Base-by-base conservation (phyloP, 257 asterid genomes). In the Striga asiatica region DNA sequence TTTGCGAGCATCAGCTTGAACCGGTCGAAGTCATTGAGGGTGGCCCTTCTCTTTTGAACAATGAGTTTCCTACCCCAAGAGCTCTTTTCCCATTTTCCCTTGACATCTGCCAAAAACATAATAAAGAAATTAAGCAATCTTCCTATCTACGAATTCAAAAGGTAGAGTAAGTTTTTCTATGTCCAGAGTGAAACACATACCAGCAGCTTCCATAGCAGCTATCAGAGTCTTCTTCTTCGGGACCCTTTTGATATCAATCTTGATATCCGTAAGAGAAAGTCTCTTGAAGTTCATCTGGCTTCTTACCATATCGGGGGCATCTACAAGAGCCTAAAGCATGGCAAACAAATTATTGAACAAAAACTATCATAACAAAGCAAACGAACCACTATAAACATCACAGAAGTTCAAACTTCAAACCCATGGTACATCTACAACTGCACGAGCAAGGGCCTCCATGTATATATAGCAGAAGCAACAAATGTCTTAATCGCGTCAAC, bases 51-150 rank as follows among this genome's bases (percentile, higher is more conserved):
- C 89, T 87, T 87, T 76, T 91, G 98, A 20, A 91, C 98, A 62
- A 82, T 81, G 54, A 91, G 73, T 79, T 91, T 91, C 72, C 95
- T 84, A 22, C 95, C 98, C 98, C 98, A 91, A 8, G 96, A 81
- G 61, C 96, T 83, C 67, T 70, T 84, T 52, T 87, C 96, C 94
- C 96, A 87, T 62, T 84, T 91, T 32, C 71, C 78, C 72, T 81
- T 87, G 37, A 91, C 96, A 84, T 91, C 98, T 91, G 81, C 17
- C 5, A 27, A 2, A 46, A 27, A 45, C 1, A 17, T 32, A 6
- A 18, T 3, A 39, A 39, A 5, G n/a, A n/a, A n/a, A n/a, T 14
- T 21, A 4, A 45, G 38, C 47, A 42, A 16, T 8, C 7, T 14
- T 43, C 19, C 34, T 13, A 19, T 10, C 24, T 21, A 35, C 27